phyloP scores from a whole-genome alignment of 2,329 filamentous ascomycete species.

The Trichoderma afroharzianum region DNA sequence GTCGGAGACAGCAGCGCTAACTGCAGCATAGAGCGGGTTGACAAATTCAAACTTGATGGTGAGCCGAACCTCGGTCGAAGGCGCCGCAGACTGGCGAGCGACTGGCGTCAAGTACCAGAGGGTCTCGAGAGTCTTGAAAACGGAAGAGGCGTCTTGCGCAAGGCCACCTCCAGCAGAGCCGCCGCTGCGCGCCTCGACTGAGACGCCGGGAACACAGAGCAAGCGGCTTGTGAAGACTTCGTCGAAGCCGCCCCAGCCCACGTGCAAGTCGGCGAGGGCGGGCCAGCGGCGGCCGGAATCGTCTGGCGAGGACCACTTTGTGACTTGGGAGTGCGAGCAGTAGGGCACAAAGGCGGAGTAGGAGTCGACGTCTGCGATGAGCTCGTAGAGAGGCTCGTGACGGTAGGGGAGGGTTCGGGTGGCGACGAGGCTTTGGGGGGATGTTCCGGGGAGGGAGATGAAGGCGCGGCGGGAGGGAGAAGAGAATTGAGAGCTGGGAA shows the following conservation, averaged over 20 bases:
- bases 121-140: constrained; percentile 68
- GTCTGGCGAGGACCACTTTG: constrained; percentile 62
- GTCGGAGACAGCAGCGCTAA: constrained; percentile 77
- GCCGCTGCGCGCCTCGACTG: constrained; percentile 76
- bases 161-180: constrained; percentile 45
- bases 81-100: constrained; percentile 21
- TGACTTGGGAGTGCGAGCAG: constrained; percentile 75
- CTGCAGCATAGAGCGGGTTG: constrained; percentile 80
- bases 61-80: constrained; percentile 67
- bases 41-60: constrained; percentile 78
- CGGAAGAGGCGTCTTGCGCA: constrained; percentile 37
- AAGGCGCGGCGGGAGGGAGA: constrained; percentile 35
- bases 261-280: constrained; percentile 70
- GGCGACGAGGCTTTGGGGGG: constrained; percentile 65
- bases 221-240: constrained; percentile 81
- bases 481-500: neutral
- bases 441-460: constrained; percentile 31
- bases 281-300: constrained; percentile 57
- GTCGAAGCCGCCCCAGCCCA: constrained; percentile 80
- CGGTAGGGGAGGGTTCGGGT: constrained; percentile 74
- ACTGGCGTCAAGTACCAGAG: constrained; percentile 62
- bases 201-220: constrained; percentile 67
- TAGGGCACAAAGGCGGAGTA: constrained; percentile 91
- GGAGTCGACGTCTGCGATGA: constrained; percentile 83
- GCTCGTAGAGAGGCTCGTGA: constrained; percentile 66